Base-by-base conservation (phyloP, 2,329 filamentous ascomycete species). In the Orbilia brochopaga region DNA sequence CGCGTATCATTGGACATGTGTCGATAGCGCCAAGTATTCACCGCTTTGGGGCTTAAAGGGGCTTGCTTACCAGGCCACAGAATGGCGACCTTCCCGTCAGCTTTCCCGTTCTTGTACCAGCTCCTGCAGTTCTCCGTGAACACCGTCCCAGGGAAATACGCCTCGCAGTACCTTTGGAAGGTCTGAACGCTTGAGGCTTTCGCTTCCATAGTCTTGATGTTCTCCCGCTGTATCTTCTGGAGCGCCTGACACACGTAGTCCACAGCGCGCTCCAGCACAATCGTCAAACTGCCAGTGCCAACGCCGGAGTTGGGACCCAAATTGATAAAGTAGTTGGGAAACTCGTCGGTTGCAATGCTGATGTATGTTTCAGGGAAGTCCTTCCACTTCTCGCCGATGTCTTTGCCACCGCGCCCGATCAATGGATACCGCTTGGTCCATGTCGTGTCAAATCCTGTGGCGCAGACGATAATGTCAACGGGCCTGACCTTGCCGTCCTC, bases 251-350 rank as follows among this genome's bases (percentile, higher is more conserved):
- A 76, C 46, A 84, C 79, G 73, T 83, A 83, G 70, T 85, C 83
- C 42, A 79, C 81, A 74, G 81, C 81, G 78, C 79, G 78, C 75
- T 84, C 83, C 59, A 84, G 78, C 50, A 84, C 82, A 58, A 79
- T 79, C 48, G 80, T 81, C 55, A 84, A 78, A 35, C 79, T 81
- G 5, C 83, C 83, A 51, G 81, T 80, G 19, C 83, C 83, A 64
- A 83, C 80, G 44, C 79, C 79, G 19, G 79, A 80, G 76, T 84
- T 84, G 42, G 83, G 83, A 0, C 83, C 83, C 50, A 82, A 79
- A 76, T 83, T 79, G 75, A 83, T 83, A 70, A 86, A 84, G 76
- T 85, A 85, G 74, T 86, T 86, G 0, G 84, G 83, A 66, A 85
- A 79, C 0, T 81, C 81, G 1, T 82, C 77, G 1, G 84, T 80